A percentile compares a stretch with the other conserved stretches of the same genome.
phyloP scores from a whole-genome alignment of 345 rosid genomes.

The Arabidopsis arenosa region DNA sequence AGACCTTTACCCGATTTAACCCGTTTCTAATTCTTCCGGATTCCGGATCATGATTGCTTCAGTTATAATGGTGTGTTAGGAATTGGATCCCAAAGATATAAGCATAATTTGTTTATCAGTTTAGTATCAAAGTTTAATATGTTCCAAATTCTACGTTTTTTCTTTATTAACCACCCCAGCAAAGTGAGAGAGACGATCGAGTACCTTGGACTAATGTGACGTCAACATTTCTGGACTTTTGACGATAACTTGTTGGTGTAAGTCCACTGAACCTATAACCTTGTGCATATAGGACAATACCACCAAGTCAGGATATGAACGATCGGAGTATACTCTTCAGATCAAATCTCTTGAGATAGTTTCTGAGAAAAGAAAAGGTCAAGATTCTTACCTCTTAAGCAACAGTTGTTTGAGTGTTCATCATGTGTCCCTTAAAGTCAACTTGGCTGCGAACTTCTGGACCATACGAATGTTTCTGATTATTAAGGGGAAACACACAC shows the following conservation, averaged over 20 bases:
- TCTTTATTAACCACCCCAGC: constrained; percentile 2
- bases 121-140: constrained; percentile 7
- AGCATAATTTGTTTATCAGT: not conserved
- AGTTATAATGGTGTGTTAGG: not conserved
- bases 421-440: constrained; percentile 47
- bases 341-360: constrained; percentile 14
- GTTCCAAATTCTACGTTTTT: not conserved
- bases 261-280: constrained; percentile 2
- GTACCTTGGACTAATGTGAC: constrained; percentile 23
- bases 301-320: constrained; percentile 15
- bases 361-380: constrained; percentile 15
- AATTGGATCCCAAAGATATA: not conserved
- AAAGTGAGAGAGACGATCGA: not conserved
- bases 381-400: constrained; percentile 33
- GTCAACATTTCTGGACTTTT: constrained; percentile 15
- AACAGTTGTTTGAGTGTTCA: constrained; percentile 20
- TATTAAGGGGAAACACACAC: constrained; percentile 54
- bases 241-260: not conserved
- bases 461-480: constrained; percentile 60
- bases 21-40: not conserved
- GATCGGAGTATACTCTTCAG: not conserved
- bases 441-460: constrained; percentile 63
- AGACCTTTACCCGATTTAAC: too few species aligned
- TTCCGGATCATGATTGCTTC: not conserved
- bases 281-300: not conserved